Conservation (phyloP, 2,329 filamentous ascomycete genomes). For the Aureobasidium sp. region DNA sequence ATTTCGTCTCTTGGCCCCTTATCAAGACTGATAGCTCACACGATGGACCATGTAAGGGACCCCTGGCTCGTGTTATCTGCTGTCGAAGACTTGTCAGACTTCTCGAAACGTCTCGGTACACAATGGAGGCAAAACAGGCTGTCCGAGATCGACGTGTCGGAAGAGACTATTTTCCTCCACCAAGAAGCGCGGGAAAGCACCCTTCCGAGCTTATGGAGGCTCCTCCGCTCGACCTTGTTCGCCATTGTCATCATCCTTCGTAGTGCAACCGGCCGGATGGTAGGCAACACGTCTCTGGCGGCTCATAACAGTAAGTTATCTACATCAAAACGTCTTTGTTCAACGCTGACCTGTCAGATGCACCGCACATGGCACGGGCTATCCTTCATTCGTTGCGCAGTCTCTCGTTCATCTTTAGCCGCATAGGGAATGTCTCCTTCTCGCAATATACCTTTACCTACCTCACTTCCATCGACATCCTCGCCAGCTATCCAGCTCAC, state of each 20-base stretch:
- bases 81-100: conserved; percentile 59
- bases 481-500: conserved; percentile 62
- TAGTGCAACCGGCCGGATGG: conserved; percentile 59
- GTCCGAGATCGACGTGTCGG: conserved; percentile 61
- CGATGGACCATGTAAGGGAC: conserved; percentile 52
- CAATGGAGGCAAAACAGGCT: conserved; percentile 71
- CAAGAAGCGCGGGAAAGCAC: conserved; percentile 60
- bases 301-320: conserved; percentile 34
- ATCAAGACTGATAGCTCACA: conserved; percentile 57
- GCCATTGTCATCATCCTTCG: conserved; percentile 68
- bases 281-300: conserved; percentile 27
- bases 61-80: conserved; percentile 44
- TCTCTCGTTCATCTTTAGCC: conserved; percentile 73
- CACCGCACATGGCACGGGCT: conserved; percentile 61
- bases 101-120: conserved; percentile 58
- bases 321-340: not conserved
- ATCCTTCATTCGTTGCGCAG: conserved; percentile 68
- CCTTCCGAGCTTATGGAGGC: conserved; percentile 64
- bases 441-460: conserved; percentile 82
- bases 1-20: conserved; percentile 61
- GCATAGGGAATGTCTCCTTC: conserved; percentile 65
- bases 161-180: conserved; percentile 58
- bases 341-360: conserved; percentile 34
- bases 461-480: conserved; percentile 72
- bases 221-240: conserved; percentile 70